Evolutionary conservation across 805 yeast genomes (phyloP).

Genomic region (Hyphopichia homilentoma): DNA sequence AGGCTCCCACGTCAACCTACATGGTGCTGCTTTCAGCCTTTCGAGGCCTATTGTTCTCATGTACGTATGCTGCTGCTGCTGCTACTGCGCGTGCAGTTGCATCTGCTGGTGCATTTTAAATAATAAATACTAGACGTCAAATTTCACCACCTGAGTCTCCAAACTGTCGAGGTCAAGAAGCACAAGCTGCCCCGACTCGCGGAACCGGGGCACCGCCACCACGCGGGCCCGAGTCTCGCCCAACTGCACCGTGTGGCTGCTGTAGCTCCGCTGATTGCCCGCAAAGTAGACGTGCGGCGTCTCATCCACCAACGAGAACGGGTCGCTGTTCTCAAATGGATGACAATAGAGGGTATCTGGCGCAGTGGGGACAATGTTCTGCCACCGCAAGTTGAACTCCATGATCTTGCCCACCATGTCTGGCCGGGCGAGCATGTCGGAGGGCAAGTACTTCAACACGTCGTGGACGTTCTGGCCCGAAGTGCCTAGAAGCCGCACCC

Average conservation of each 20-base stretch:
- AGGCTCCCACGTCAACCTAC: no score
- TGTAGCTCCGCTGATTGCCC: constrained; percentile 76
- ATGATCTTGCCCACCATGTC: constrained; percentile 40
- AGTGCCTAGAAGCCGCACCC: constrained; percentile 60
- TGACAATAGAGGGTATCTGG: constrained; percentile 94
- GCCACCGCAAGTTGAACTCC: constrained; percentile 74
- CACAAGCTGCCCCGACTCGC: constrained; percentile 51
- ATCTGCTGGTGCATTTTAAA: no score
- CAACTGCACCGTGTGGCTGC: constrained; percentile 37
- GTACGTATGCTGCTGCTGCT: no score
- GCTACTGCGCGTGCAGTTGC: no score
- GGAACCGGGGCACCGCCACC: constrained; percentile 69
- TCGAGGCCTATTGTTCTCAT: no score
- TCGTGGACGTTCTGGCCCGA: constrained; percentile 86
- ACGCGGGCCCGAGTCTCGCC: constrained; percentile 38
- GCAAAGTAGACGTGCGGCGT: constrained; percentile 84
- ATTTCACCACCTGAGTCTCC: constrained; percentile 48
- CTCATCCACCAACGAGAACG: constrained; percentile 65
- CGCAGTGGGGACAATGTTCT: constrained; percentile 87
- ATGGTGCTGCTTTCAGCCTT: no score
- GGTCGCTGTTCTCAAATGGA: constrained; percentile 75
- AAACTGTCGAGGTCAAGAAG: constrained; percentile 16
- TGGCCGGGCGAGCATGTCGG: constrained; percentile 36
- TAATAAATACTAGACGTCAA: no score
- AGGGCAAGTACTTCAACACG: constrained; percentile 57